Conservation (phyloP, 495 filamentous ascomycete species). For the Aspergillus campestris region DNA sequence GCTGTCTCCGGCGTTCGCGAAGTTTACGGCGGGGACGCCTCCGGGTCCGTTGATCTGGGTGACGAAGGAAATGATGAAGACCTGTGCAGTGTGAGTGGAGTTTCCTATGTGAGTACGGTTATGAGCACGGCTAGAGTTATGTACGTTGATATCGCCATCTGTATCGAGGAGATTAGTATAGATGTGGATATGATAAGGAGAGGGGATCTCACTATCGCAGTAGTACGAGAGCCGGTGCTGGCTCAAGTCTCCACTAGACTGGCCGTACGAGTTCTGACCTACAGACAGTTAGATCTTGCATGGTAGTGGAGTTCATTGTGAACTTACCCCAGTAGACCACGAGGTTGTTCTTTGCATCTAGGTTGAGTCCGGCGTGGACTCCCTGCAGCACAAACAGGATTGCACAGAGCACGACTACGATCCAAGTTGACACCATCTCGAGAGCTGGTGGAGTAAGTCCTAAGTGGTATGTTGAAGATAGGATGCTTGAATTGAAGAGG, state of each 20-base stretch:
- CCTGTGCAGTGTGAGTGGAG: conserved; percentile 19
- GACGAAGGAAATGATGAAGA: conserved; percentile 56
- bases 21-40: conserved; percentile 49
- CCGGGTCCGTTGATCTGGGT: conserved; percentile 41
- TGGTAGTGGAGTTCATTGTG: no score
- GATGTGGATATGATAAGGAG: neutral
- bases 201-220: conserved; percentile 42
- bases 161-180: neutral
- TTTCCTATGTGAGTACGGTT: neutral
- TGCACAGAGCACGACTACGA: no score
- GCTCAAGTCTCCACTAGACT: conserved; percentile 25
- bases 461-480: no score
- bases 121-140: neutral
- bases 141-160: conserved; percentile 35
- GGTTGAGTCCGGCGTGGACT: no score
- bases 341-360: no score
- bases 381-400: no score
- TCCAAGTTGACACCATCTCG: no score
- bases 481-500: no score
- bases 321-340: no score
- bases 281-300: neutral
- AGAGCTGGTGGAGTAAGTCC: no score
- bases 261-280: conserved; percentile 54
- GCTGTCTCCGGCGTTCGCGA: conserved; percentile 48
- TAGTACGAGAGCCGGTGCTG: conserved; percentile 51